These are phyloP conservation scores for Fusarium annulatum DNA, from an alignment of 2,329 filamentous ascomycete genomes.

Conservation along the genomic window DNA sequence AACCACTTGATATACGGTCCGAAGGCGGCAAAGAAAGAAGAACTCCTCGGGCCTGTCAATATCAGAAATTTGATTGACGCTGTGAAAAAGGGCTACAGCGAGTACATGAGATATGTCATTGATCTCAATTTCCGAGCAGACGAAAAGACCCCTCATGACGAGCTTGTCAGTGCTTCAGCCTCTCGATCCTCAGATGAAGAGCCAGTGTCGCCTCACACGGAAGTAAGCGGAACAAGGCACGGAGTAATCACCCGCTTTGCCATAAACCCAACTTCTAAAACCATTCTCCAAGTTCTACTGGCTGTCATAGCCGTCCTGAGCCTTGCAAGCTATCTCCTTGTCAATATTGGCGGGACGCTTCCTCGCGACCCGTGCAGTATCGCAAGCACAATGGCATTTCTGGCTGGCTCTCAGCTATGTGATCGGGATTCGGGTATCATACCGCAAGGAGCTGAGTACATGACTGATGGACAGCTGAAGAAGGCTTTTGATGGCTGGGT, in stretches of 20 bases:
- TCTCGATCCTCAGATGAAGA: no score
- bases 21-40: neutral
- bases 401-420: neutral
- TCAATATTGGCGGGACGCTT: neutral
- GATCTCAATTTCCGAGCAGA: neutral
- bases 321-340: neutral
- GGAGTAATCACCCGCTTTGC: neutral
- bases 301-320: fast-evolving
- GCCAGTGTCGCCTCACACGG: no score
- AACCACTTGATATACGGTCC: neutral
- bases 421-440: neutral
- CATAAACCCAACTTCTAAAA: neutral
- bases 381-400: neutral
- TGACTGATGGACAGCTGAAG: neutral
- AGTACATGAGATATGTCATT: neutral
- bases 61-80: neutral
- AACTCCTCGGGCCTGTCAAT: no score
- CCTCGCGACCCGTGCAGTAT: neutral
- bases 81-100: neutral
- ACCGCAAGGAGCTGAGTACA: neutral
- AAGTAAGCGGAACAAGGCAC: no score
- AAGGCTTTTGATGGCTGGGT: neutral
- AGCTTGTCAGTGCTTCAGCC: neutral
- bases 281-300: neutral
- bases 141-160: neutral